Base-by-base conservation (phyloP, 1,139 yeast genomes). In the Hemisphaericaspora subhashii region DNA sequence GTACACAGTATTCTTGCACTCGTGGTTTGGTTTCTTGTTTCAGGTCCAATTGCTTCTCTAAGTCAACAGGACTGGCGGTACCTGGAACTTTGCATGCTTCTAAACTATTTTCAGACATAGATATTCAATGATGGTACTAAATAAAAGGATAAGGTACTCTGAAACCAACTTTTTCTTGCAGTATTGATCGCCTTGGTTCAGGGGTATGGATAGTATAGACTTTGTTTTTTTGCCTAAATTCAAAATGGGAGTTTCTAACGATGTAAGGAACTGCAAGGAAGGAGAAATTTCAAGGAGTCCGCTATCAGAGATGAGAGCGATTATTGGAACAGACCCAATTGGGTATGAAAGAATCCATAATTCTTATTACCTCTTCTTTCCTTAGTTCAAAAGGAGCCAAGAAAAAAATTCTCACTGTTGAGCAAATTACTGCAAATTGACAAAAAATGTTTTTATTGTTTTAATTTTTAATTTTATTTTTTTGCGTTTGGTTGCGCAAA, bases 371-470 rank as follows among this genome's bases (percentile, higher is more conserved):
- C 4, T 27, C 8, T 27, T 27, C 18, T 13, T 27, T 27, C 31
- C 28, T 25, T 25, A 11, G 28, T 22, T 10, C 4, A 22, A n/a
- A n/a, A n/a, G n/a, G n/a, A 20, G 23, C 9, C 9, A 9, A 20
- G 23, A 20, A 20, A 20, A 20, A 20, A 20, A 20, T 6, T 20
- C 23, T 6, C 16, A 12, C 16, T 14, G 15, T 27, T 32, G 35
- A 32, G 35, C 35, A 32, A 32, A 32, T 34, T 34, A 34, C 37
- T 27, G 32, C 37, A 13, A 34, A 34, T 11, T 15, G 30, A 10
- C 11, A n/a, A 14, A 24, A 28, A 26, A 11, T 13, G 10, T 33
- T 26, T 16, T 17, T 14, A 25, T 12, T 25, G 9, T 23, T n/a
- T n/a, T n/a, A 14, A 22, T 32, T 31, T 10, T 32, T 14, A n/a